Percentiles rank a stretch among this genome's conserved stretches.
Evolutionary conservation across 306 rosid species (phyloP).

Genomic region (Glycine soja): DNA sequence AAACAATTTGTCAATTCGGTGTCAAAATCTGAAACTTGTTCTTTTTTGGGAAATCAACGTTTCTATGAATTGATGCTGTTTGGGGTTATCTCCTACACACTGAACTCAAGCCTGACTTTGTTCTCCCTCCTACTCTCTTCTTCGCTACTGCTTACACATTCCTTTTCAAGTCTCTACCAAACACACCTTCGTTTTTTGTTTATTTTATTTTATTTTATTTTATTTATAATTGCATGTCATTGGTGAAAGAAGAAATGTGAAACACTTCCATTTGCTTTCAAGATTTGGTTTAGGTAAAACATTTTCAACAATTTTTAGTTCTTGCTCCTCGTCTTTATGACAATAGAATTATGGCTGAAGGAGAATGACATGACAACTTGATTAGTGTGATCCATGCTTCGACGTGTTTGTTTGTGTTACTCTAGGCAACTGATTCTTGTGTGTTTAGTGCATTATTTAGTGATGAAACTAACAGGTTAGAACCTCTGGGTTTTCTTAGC

Average conservation of each 20-base stretch:
- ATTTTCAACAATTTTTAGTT: not conserved
- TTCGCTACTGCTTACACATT: too few relatives aligned
- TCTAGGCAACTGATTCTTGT: constrained; percentile 1
- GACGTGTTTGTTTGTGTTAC: not conserved
- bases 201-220: too few relatives aligned
- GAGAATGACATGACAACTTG: not conserved
- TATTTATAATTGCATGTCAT: constrained; percentile 8
- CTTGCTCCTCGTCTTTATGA: not conserved
- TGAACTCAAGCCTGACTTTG: too few relatives aligned
- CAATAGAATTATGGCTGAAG: not conserved
- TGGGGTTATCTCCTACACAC: too few relatives aligned
- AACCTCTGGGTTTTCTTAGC: constrained; percentile 31
- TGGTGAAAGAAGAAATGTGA: not conserved
- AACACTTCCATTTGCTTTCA: not conserved
- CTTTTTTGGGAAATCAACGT: too few relatives aligned
- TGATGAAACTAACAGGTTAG: constrained; percentile 2
- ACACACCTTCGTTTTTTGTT: too few relatives aligned
- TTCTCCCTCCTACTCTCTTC: too few relatives aligned
- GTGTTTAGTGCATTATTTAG: constrained; percentile 5
- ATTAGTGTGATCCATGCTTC: not conserved
- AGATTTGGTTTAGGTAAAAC: not conserved
- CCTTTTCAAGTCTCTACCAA: too few relatives aligned
- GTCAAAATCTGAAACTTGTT: too few relatives aligned
- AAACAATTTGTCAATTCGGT: too few relatives aligned
- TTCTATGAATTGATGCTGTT: too few relatives aligned